Percentiles rank a stretch among this genome's conserved stretches.
Evolutionary conservation across 2,329 filamentous ascomycete genomes (phyloP).

Genomic region (Hansfordia pulvinata): DNA sequence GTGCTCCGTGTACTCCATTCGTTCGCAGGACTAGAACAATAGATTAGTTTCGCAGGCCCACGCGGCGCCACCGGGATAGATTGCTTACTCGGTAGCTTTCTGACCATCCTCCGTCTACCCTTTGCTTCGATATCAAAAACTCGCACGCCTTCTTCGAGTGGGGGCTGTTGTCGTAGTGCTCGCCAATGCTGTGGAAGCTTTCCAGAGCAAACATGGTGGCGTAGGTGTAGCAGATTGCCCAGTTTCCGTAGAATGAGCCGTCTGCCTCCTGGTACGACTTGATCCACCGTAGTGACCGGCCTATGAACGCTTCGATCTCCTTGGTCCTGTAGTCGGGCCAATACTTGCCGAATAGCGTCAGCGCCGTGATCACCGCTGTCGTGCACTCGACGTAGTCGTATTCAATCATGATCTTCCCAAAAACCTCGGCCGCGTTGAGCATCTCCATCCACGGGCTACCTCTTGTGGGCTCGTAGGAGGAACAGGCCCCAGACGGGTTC

Average conservation of each 20-base stretch:
- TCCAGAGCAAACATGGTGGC: constrained; percentile 94
- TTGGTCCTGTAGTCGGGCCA: constrained; percentile 67
- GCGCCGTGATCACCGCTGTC: constrained; percentile 79
- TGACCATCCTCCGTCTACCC: constrained; percentile 87
- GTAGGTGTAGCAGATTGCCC: constrained; percentile 98
- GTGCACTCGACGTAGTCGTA: constrained; percentile 98
- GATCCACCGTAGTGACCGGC: constrained; percentile 69
- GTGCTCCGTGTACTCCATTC: constrained; percentile 62
- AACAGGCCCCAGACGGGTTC: constrained; percentile 73
- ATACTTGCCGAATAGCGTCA: constrained; percentile 68
- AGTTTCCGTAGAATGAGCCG: constrained; percentile 95
- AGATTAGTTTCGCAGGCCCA: constrained; percentile 2
- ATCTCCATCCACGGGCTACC: constrained; percentile 68
- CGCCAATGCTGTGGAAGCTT: constrained; percentile 66
- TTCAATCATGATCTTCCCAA: constrained; percentile 94
- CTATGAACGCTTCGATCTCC: constrained; percentile 64
- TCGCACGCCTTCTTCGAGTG: constrained; percentile 64
- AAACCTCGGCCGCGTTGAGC: constrained; percentile 92
- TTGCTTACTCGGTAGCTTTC: constrained; percentile 66
- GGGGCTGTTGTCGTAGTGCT: constrained; percentile 63
- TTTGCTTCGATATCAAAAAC: constrained; percentile 75
- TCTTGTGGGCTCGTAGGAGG: constrained; percentile 77
- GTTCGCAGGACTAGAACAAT: constrained; percentile 55
- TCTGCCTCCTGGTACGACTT: constrained; percentile 63
- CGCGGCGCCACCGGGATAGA: neutral